These are phyloP conservation scores for Jamesozyma spencerorum DNA, from an alignment of 805 yeast species.

Conservation along the genomic window DNA sequence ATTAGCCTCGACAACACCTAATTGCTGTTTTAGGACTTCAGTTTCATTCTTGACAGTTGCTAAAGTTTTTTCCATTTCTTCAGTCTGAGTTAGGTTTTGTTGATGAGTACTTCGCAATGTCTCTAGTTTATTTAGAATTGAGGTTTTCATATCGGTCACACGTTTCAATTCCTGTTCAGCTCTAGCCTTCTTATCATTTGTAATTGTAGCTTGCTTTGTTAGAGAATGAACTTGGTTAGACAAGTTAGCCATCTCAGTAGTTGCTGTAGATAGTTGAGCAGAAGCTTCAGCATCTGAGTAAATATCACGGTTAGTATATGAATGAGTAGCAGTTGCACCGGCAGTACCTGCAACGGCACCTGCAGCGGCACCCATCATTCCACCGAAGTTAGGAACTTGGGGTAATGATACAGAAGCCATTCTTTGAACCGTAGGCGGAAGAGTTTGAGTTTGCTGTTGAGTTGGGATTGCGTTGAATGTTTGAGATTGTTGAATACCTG, in stretches of 20 bases:
- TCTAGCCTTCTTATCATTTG: conserved; percentile 59
- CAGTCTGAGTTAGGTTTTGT: conserved; percentile 66
- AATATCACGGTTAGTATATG: conserved; percentile 37
- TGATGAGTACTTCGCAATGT: conserved; percentile 65
- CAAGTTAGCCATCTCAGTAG: conserved; percentile 77
- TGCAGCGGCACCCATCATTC: conserved; percentile 11
- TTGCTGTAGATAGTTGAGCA: conserved; percentile 63
- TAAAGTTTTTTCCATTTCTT: conserved; percentile 57
- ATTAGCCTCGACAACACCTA: conserved; percentile 70
- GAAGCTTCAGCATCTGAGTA: conserved; percentile 53
- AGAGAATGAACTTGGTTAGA: conserved; percentile 78
- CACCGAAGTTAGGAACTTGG: conserved; percentile 28
- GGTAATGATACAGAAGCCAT: conserved; percentile 31
- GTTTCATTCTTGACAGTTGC: conserved; percentile 54
- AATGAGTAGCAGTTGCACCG: conserved; percentile 1
- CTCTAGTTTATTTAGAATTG: conserved; percentile 62
- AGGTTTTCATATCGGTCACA: conserved; percentile 55
- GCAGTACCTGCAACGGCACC: conserved; percentile 16
- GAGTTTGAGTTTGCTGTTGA: neutral
- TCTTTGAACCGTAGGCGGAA: conserved; percentile 33
- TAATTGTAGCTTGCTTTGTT: conserved; percentile 59
- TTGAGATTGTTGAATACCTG: conserved; percentile 8
- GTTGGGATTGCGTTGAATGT: conserved; percentile 5
- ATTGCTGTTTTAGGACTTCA: conserved; percentile 59
- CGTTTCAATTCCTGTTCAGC: conserved; percentile 73